A percentile compares a stretch with the other conserved stretches of the same genome.
Evolutionary conservation across 1,139 yeast species (phyloP).

Genomic region (Protomyces macrosporus): DNA sequence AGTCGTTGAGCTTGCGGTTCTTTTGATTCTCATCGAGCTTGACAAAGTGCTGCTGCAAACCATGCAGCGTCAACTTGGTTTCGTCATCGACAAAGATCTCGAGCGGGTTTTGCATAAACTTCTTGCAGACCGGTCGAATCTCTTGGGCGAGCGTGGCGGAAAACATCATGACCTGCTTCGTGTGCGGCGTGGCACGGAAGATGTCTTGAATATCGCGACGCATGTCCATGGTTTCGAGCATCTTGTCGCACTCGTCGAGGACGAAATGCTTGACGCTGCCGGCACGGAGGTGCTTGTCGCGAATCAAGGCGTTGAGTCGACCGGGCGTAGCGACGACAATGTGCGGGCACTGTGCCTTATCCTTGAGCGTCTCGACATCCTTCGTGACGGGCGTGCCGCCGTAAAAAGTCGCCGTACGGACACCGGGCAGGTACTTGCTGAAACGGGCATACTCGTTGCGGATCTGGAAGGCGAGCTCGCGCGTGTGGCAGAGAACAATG

Average conservation of each 20-base stretch:
- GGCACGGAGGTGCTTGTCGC: slow-evolving; percentile 83
- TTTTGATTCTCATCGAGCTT: slow-evolving; percentile 86
- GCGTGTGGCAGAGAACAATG: slow-evolving; percentile 92
- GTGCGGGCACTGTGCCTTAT: slow-evolving; percentile 93
- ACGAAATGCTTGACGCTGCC: slow-evolving; percentile 91
- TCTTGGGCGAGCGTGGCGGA: slow-evolving; percentile 93
- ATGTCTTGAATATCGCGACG: slow-evolving; percentile 98
- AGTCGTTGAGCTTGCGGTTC: slow-evolving; percentile 86
- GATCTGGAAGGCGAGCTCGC: slow-evolving; percentile 98
- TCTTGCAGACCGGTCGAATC: slow-evolving; percentile 93
- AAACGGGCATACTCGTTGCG: slow-evolving; percentile 96
- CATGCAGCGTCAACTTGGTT: slow-evolving; percentile 94
- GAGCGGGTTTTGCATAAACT: slow-evolving; percentile 95
- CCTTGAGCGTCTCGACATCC: slow-evolving; percentile 82
- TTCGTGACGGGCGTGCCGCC: slow-evolving; percentile 89
- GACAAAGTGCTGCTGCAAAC: slow-evolving; percentile 93
- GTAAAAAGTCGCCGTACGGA: slow-evolving; percentile 90
- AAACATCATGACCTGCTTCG: slow-evolving; percentile 99
- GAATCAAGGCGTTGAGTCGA: slow-evolving; percentile 87
- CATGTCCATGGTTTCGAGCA: slow-evolving; percentile 76
- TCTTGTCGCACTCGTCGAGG: slow-evolving; percentile 98
- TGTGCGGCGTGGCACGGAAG: slow-evolving; percentile 95
- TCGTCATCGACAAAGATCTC: slow-evolving; percentile 98
- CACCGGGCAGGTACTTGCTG: slow-evolving; percentile 98
- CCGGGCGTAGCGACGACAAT: slow-evolving; percentile 98